A percentile compares a stretch with the other conserved stretches of the same genome.
Conservation (phyloP, 257 asterid genomes). For the Plantago ovata region DNA sequence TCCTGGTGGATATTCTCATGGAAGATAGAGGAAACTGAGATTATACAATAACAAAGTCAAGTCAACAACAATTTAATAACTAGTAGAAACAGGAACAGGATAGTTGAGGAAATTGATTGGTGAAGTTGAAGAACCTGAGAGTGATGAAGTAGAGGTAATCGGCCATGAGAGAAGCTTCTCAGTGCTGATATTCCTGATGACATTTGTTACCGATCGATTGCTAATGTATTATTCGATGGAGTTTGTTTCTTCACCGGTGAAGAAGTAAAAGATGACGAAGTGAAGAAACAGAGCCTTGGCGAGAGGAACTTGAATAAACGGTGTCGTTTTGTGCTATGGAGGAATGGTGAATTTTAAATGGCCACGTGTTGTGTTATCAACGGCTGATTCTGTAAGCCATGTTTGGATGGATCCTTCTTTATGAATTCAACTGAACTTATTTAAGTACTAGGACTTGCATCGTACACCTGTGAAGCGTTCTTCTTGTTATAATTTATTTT, state of each 20-base stretch:
- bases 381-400: background rate
- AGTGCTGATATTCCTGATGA: constrained; percentile 56
- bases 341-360: constrained; percentile 17
- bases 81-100: no score
- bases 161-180: constrained; percentile 43
- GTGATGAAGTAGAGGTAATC: constrained; percentile 42
- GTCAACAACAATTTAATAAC: no score
- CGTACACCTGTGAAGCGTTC: no score
- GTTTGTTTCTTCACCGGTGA: background rate
- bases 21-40: constrained; percentile 45
- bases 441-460: no score
- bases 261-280: no score
- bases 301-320: no score
- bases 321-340: constrained; percentile 2
- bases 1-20: constrained; percentile 27
- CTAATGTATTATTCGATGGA: background rate
- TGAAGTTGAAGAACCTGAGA: constrained; percentile 38
- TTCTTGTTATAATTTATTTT: no score
- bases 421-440: no score
- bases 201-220: constrained; percentile 25
- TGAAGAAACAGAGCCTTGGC: no score
- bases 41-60: background rate
- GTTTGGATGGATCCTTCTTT: no score
- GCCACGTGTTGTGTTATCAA: constrained; percentile 23
- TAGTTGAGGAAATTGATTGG: no score